Evolutionary conservation across 208 protist genomes (phyloP), one percentile per base, ranked within the genome.

Genomic region (Crithidia mellificae): DNA sequence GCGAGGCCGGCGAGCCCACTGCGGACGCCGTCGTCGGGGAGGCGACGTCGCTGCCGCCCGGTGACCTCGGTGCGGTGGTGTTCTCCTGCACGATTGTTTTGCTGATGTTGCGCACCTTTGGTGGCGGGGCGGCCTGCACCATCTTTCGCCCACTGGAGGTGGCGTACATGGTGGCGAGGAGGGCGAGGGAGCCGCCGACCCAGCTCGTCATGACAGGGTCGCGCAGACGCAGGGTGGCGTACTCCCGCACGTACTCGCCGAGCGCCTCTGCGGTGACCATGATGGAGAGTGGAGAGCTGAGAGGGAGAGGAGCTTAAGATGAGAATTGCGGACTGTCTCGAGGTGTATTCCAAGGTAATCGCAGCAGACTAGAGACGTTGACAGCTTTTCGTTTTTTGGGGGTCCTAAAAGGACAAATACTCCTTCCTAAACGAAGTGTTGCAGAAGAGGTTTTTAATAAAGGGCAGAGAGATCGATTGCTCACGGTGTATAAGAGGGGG

Each of bases 181-280:
- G 54, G 15, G 57, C 63, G 41, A 77, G 43, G 24, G 74, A 63
- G 49, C 80, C 74, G 22, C 59, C 75, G 9, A 80, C 70, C 69
- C 74, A 85, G 43, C 66, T 52, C 27, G 62, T 22, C 51, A 85
- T 67, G 27, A 68, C 46, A 3, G 70, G 70, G 47, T 85, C 72
- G 17, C 54, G 56, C 19, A 69, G 30, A n/a, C 70, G 71, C 32
- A 63, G 57, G n/a, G 54, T 41, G 1, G 57, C 71, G 66, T 85
- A 85, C 68, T 79, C 74, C 14, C 38, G 54, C 41, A 75, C 50
- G 46, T 76, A 76, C 32, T 68, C 64, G 32, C 56, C 25, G 20
- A 76, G 53, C 4, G 32, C 62, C 19, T 74, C 69, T 14, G 50
- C 27, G 52, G 39, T 61, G 43, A 58, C 43, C 75, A 80, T 80